Base-by-base conservation (phyloP, 1,139 yeast species). In the Wickerhamomyces sp. region DNA sequence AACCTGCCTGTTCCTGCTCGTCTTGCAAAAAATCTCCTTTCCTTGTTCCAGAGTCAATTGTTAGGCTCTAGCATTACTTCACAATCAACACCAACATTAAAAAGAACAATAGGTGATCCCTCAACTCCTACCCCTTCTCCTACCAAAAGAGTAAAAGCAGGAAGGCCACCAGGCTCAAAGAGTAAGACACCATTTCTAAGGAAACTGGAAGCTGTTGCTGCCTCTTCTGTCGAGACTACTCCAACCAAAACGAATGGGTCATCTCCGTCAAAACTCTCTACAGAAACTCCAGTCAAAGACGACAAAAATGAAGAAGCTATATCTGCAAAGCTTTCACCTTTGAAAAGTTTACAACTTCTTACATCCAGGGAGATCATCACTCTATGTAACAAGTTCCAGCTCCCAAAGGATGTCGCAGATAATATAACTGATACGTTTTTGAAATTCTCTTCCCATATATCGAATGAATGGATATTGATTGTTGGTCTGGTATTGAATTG, bases 401-500 rank as follows among this genome's bases (percentile, higher is more conserved):
- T 82, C 24, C 86, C 87, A 1, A 64, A 70, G 13, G 65, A 68
- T 1, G 63, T 74, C 6, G 75, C 87, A 0, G 65, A 67, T 24
- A 60, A 65, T 31, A 65, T 83, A 43, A 48, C 81, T 12, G 70
- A 69, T 28, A 72, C 80, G 0, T 81, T 73, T 47, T 61, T 68
- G 28, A 60, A 65, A 3, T 77, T 77, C 47, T 68, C 72, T 31
- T 70, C 72, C 36, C 75, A 76, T 48, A 72, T 81, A 38, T 73
- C 74, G 36, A 77, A 74, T 41, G 82, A 81, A 33, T 82, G 89
- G 87, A 76, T 79, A 14, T 58, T 82, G 22, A 76, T 82, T 1
- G 79, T 86, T 56, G 90, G 89, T 0, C 57, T 82, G 46, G 67
- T 81, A 1, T 68, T 81, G 31, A 73, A 81, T 7, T 79, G 81